phyloP scores from a whole-genome alignment of 2,329 filamentous ascomycete species.

The Phaeosphaeria sp. region DNA sequence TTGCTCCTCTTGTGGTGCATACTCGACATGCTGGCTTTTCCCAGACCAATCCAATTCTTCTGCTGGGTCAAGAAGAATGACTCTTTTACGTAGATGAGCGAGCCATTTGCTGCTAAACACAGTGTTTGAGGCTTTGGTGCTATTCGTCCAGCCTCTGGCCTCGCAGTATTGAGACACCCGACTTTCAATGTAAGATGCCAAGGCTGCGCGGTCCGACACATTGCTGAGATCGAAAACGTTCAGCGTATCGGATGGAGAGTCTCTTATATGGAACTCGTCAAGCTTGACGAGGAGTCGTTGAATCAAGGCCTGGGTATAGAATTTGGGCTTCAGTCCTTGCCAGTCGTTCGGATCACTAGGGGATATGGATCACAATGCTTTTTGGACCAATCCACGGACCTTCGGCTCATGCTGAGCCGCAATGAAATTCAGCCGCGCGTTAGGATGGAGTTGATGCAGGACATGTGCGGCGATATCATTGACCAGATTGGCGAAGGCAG shows the following conservation, averaged over 20 bases:
- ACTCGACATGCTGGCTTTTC: slow-evolving; percentile 19
- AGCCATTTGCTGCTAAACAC: slow-evolving; percentile 4
- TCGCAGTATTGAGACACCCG: neutral
- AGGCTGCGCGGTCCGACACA: too few species aligned
- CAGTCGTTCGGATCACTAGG: neutral
- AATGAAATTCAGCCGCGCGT: neutral
- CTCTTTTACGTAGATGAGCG: neutral
- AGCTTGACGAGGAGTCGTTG: neutral
- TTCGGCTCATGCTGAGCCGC: neutral
- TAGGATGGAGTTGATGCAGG: neutral
- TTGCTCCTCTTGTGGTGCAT: neutral
- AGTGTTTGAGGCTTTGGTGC: neutral
- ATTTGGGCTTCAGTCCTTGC: neutral
- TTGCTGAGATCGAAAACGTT: neutral
- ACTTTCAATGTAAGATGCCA: neutral
- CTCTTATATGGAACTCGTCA: neutral
- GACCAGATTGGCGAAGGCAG: neutral
- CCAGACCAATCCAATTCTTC: slow-evolving; percentile 19
- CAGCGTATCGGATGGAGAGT: neutral
- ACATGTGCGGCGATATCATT: neutral
- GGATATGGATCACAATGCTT: neutral
- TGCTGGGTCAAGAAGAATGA: slow-evolving; percentile 5
- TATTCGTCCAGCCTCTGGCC: neutral
- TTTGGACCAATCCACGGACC: neutral
- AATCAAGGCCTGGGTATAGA: neutral